Evolutionary conservation across 345 rosid species (phyloP), one percentile per base, ranked within the genome.

Genomic region (Viola odorata): DNA sequence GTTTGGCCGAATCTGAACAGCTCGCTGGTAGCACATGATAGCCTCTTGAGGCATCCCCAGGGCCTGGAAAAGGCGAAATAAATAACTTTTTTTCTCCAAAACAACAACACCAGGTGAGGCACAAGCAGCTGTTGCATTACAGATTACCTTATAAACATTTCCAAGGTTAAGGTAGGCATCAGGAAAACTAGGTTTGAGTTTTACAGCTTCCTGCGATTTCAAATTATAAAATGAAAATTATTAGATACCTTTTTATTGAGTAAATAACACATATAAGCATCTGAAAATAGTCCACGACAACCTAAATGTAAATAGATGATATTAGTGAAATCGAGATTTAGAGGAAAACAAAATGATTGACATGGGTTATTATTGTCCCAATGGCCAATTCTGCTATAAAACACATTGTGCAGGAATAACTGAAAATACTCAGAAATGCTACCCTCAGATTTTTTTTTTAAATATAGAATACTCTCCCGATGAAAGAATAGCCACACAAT

Each of bases 111-210:
- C 65, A 56, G 59, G 56, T 73, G 66, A 40, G 51, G 71, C 68
- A 68, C 47, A 65, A 58, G 75, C 77, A 70, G 71, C 73, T 64
- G 62, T 17, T 55, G 63, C 63, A 69, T 23, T 57, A 73, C 38
- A 73, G 69, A 85, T 80, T 81, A 88, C 99, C 97, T 91, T 95
- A 55, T 95, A 95, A 57, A 95, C 96, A 66, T 88, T 91, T 62
- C 99, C 99, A 58, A 95, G 96, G 73, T 87, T 91, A 72, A 95
- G 71, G 75, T 85, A 95, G 56, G 97, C 99, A 86, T 95, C 99
- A 52, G 91, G 84, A 78, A 88, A 91, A 58, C 85, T 68, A 37
- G 99, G 96, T 69, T 87, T 95, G 54, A 85, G 83, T 68, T 85
- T 95, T 63, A 91, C 91, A 53, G 97, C 97, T 85, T 95, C 99